These are phyloP conservation scores for Paecilomyces sp. DNA, from an alignment of 2,329 filamentous ascomycete genomes.

Conservation along the genomic window DNA sequence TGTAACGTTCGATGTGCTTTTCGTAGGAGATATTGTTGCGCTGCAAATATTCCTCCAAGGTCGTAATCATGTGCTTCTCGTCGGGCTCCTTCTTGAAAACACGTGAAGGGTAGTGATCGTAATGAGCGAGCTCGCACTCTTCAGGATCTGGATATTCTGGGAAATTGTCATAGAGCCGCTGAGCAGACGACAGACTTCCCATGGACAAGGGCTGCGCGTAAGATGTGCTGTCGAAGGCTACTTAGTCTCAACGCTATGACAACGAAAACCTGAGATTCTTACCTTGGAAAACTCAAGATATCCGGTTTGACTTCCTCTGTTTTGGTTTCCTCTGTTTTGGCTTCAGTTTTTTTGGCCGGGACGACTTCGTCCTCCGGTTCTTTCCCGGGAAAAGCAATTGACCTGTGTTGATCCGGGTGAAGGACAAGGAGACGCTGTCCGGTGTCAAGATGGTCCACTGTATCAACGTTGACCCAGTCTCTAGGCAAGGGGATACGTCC, in stretches of 20 bases:
- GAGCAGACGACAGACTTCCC: neutral
- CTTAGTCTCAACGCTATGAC: neutral
- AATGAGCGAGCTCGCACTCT: neutral
- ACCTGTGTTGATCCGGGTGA: neutral
- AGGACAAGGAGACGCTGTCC: neutral
- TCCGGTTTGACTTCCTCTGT: too few species aligned
- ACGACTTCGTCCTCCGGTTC: neutral
- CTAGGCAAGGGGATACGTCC: constrained; percentile 12
- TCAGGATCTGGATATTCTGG: neutral
- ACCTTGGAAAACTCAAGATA: neutral
- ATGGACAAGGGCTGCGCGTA: neutral
- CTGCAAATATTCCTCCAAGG: constrained; percentile 8
- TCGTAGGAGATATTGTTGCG: constrained; percentile 2
- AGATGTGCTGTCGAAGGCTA: neutral
- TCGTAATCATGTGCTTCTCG: neutral
- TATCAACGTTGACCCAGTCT: neutral
- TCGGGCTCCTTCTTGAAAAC: neutral
- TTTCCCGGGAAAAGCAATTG: neutral
- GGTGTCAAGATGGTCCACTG: neutral
- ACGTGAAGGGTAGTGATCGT: neutral
- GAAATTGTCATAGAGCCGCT: neutral
- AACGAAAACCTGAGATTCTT: neutral
- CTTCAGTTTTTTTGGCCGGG: neutral
- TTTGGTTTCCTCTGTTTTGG: neutral
- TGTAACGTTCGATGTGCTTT: neutral